Evolutionary conservation across 306 rosid genomes (phyloP).

Genomic region (Vigna trinervia): DNA sequence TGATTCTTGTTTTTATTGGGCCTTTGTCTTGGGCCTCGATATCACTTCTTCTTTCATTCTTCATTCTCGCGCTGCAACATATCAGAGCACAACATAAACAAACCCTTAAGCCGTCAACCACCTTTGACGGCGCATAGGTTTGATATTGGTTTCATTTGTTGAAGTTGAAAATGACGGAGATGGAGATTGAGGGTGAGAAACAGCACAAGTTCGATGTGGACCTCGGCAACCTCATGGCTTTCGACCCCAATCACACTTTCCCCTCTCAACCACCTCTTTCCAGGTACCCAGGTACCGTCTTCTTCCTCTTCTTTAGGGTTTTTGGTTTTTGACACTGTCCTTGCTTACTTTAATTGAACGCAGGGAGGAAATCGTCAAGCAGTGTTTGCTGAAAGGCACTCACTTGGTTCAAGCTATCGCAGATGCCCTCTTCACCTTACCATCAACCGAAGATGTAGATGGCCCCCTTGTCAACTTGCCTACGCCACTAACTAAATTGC

Average conservation of each 20-base stretch:
- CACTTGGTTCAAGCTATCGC: slow-evolving; percentile 83
- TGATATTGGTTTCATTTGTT: neutral
- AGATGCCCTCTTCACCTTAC: slow-evolving; percentile 67
- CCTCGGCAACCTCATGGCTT: slow-evolving; percentile 80
- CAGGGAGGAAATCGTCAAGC: slow-evolving; percentile 70
- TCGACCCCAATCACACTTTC: slow-evolving; percentile 56
- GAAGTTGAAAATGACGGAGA: slow-evolving; percentile 7
- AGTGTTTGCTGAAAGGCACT: slow-evolving; percentile 71
- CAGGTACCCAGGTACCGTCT: slow-evolving; percentile 13
- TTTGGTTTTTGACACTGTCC: neutral
- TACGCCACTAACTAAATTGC: slow-evolving; percentile 69
- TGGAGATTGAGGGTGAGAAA: slow-evolving; percentile 45
- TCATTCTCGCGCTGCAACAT: no score
- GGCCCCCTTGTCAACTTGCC: slow-evolving; percentile 90
- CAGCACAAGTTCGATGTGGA: slow-evolving; percentile 56
- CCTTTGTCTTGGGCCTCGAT: no score
- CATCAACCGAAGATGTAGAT: slow-evolving; percentile 74
- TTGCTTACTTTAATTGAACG: neutral
- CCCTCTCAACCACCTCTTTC: slow-evolving; percentile 48
- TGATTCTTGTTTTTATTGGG: no score
- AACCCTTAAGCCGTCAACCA: neutral
- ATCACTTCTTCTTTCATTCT: no score
- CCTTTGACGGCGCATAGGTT: neutral
- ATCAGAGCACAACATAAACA: no score
- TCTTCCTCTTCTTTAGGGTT: neutral